A percentile compares a stretch with the other conserved stretches of the same genome.
Conservation (phyloP, 352 stramenopile genomes). For the Pythium apleroticum region DNA sequence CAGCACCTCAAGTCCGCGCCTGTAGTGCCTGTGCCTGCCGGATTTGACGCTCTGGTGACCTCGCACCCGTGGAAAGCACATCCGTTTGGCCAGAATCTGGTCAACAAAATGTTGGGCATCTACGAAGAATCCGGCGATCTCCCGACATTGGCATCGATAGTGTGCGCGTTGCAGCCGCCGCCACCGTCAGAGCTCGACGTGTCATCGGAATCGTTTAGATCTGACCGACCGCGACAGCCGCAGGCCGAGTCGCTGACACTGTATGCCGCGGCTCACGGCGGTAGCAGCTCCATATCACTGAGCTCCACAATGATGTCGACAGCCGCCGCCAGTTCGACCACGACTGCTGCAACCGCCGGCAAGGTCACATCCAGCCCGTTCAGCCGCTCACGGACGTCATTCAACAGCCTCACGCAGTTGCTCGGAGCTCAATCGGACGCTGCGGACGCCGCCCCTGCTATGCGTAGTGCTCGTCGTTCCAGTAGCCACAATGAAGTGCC, state of each 20-base stretch:
- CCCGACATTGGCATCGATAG: constrained; percentile 73
- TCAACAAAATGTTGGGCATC: constrained; percentile 75
- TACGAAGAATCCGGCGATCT: constrained; percentile 81
- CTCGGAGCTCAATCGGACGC: constrained; percentile 28
- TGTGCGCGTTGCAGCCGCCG: constrained; percentile 46
- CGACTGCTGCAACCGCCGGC: not conserved
- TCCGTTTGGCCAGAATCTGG: constrained; percentile 73
- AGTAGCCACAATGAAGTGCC: constrained; percentile 64
- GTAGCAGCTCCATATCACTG: not conserved
- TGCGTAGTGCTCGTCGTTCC: constrained; percentile 51
- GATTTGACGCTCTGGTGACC: constrained; percentile 34
- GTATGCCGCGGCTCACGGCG: not conserved
- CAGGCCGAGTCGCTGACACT: not conserved
- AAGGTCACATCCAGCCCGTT: constrained; percentile 19
- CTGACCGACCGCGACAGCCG: not conserved
- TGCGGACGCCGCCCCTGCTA: constrained; percentile 44
- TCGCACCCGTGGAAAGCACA: constrained; percentile 76
- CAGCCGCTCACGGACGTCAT: constrained; percentile 26
- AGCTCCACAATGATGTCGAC: not conserved
- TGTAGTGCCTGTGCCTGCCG: not conserved
- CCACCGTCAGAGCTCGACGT: not conserved
- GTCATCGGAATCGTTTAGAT: not conserved
- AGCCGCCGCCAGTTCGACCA: not conserved
- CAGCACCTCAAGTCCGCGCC: constrained; percentile 33
- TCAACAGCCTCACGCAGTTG: constrained; percentile 27